Evolutionary conservation across 306 rosid species (phyloP), one percentile per base, ranked within the genome.

Genomic region (Astragalus glycyphyllos): DNA sequence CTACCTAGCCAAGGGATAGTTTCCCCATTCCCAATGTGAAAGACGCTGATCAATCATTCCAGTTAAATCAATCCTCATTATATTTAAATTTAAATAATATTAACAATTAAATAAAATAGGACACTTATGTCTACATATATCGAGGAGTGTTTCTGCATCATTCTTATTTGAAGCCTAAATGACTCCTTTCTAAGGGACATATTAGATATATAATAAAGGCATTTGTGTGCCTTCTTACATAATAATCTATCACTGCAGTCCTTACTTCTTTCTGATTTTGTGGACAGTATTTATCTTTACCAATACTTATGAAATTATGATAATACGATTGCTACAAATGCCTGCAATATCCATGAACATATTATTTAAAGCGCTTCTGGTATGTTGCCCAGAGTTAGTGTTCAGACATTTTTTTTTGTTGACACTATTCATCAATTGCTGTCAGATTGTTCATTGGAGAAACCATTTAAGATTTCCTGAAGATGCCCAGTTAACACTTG

Each of bases 401-500:
- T 65, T 66, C 63, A 47, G 53, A 45, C 62, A 26, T 41, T 63
- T 45, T 44, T 78, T 57, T 58, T 60, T 23, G 51, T 75, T 79
- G 79, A 66, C 72, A 54, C 66, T 72, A 45, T 77, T 75, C 59
- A 59, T 51, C 73, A 61, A 69, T 67, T 82, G 63, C 77, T 84
- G 50, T 58, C 87, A 94, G 98, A 94, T 94, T 83, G 96, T 94
- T 87, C 95, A 94, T 82, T 94, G 98, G 98, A 94, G 79, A 83
- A 89, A 83, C 77, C 96, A 94, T 71, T 79, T 94, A 74, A 85
- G 72, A 63, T 94, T 89, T 84, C 97, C 98, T 10, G 97, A 94
- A 81, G 98, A 94, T 48, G 78, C 91, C 66, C 87, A 72, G 78
- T 76, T 94, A 85, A 83, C 97, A 41, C 77, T 54, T 70, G 97